Evolutionary conservation across 176 grass and related monocot species (phyloP).

Genomic region (Poa pratensis): DNA sequence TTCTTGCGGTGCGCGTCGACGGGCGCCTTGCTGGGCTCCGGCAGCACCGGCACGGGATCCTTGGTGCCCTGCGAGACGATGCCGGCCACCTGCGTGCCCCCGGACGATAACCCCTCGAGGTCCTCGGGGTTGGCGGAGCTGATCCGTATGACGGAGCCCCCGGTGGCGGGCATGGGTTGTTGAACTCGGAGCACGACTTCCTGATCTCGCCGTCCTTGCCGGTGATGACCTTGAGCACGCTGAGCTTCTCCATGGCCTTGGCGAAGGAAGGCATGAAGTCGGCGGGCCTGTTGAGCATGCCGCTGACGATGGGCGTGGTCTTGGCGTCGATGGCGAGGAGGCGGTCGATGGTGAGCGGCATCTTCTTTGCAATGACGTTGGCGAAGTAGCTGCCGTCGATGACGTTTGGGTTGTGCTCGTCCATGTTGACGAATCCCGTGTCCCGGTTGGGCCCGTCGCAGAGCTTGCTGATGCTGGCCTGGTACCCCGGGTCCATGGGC

Average conservation of each 20-base stretch:
- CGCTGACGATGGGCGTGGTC: slow-evolving; percentile 44
- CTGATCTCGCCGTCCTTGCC: slow-evolving; percentile 67
- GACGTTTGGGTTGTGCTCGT: slow-evolving; percentile 35
- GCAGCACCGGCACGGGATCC: neutral
- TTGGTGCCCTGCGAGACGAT: neutral
- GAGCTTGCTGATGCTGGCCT: slow-evolving; percentile 24
- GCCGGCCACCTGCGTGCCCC: neutral
- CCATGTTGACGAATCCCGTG: slow-evolving; percentile 34
- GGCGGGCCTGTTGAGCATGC: slow-evolving; percentile 18
- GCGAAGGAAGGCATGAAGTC: slow-evolving; percentile 47
- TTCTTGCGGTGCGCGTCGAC: neutral
- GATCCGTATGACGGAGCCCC: slow-evolving; percentile 40
- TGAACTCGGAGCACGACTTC: slow-evolving; percentile 53
- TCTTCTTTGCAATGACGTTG: slow-evolving; percentile 47
- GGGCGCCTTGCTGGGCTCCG: neutral
- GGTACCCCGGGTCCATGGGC: slow-evolving; percentile 42
- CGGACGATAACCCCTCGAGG: neutral
- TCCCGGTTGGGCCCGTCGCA: slow-evolving; percentile 42
- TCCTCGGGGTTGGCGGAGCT: slow-evolving; percentile 37
- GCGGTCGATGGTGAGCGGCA: slow-evolving; percentile 62
- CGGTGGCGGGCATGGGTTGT: slow-evolving; percentile 17
- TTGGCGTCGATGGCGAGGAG: slow-evolving; percentile 27
- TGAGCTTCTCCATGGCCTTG: slow-evolving; percentile 62
- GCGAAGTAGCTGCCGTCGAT: slow-evolving; percentile 57
- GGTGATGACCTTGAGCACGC: slow-evolving; percentile 46